Base-by-base conservation (phyloP, 2,329 filamentous ascomycete genomes). In the Epichloe coenophiala region DNA sequence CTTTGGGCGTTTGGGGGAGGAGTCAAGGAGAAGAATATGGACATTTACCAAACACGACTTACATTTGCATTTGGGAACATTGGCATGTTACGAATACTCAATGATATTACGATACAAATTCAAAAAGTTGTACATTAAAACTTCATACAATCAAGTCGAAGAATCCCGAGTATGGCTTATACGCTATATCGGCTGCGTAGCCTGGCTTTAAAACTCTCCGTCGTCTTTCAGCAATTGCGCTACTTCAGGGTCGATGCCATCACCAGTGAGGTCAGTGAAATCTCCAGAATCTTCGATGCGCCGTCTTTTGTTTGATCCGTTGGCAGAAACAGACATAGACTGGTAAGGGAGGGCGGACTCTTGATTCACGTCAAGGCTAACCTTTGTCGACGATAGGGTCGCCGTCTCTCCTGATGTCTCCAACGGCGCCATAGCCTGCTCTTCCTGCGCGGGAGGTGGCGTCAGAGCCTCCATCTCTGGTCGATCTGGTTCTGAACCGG, bases 391-490 rank as follows among this genome's bases (percentile, higher is more conserved):
- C 23, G 49, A 17, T 17, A 35, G 27, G 55, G 53, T 35, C 48
- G 55, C 41, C 23, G 51, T 40, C 38, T 58, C 50, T 17, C 51
- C 53, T 36, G 54, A 40, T 31, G 56, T 54, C 17, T 58, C 54
- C 40, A 43, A 46, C 5, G 57, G 52, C 13, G 50, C 51, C 12
- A 43, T 43, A n/a, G 40, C 42, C 11, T 44, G 33, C 4, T 54
- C 56, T 11, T 68, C 63, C 49, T 80, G 78, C 53, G 80, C 75
- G 2, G 81, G 71, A 1, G 86, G 86, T n/a, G 89, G 90, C 0
- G 90, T 96, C 51, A 96, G 74, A 5, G 83, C 86, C 65, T 97
- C 91, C 51, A 95, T 76, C 58, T 90, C 81, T 1, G 91, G 90
- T 36, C 88, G 81, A 54, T 82, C 80, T 12, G 80, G 79, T 56